These are phyloP conservation scores for Trapa incisa DNA, from an alignment of 345 rosid species.

Conservation along the genomic window DNA sequence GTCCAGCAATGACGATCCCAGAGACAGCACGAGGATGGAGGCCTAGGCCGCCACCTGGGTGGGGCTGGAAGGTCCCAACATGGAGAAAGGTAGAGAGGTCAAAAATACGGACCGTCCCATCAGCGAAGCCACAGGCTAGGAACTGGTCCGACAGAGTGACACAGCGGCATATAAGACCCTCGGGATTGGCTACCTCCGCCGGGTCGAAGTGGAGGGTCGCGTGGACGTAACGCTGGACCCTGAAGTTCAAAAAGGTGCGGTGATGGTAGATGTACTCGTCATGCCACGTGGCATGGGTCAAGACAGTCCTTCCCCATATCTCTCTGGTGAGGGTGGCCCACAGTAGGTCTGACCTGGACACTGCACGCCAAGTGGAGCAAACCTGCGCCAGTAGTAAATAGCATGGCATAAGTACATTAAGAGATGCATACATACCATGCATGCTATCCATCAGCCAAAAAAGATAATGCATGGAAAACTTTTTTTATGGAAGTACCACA, in stretches of 20 bases:
- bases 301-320: constrained; percentile 47
- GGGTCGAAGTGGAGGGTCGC: constrained; percentile 47
- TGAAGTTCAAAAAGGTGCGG: constrained; percentile 55
- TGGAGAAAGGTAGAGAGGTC: constrained; percentile 44
- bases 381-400: constrained; percentile 27
- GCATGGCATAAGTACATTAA: no score
- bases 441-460: no score
- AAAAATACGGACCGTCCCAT: constrained; percentile 74
- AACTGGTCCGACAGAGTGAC: constrained; percentile 62
- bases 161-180: constrained; percentile 61
- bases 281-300: constrained; percentile 48
- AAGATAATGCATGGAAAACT: not conserved
- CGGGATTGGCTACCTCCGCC: constrained; percentile 38
- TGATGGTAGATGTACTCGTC: constrained; percentile 57
- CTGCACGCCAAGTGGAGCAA: constrained; percentile 81
- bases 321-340: constrained; percentile 50
- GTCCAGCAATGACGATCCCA: constrained; percentile 38
- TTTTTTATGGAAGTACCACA: not conserved
- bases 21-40: constrained; percentile 65
- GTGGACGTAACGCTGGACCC: constrained; percentile 22
- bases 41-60: constrained; percentile 49
- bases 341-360: constrained; percentile 60
- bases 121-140: constrained; percentile 80
- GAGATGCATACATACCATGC: no score
- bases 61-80: constrained; percentile 46